phyloP scores from a whole-genome alignment of 2,329 filamentous ascomycete genomes.

The Exophiala sideris region DNA sequence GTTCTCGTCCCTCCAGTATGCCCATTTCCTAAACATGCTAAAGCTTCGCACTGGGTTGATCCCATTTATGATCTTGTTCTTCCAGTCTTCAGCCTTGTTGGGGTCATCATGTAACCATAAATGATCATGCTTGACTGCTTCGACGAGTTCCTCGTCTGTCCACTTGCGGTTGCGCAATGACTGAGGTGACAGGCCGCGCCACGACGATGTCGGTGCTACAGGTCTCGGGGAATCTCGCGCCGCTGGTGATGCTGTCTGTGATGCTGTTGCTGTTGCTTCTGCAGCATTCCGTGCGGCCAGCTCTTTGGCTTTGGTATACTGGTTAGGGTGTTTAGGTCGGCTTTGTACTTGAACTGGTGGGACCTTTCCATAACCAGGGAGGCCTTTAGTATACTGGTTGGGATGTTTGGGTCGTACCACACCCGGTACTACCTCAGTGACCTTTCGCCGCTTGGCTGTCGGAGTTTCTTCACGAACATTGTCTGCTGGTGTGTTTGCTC shows the following conservation, averaged over 20 bases:
- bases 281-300: constrained; percentile 3
- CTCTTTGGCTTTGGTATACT: constrained; percentile 23
- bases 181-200: constrained; percentile 15
- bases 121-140: constrained; percentile 24
- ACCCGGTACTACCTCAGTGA: constrained; percentile 7
- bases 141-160: constrained; percentile 26
- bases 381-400: constrained; percentile 22
- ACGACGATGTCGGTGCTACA: constrained; percentile 3
- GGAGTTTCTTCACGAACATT: constrained; percentile 20
- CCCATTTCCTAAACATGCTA: constrained; percentile 28
- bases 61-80: constrained; percentile 25
- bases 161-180: constrained; percentile 21
- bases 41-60: constrained; percentile 28
- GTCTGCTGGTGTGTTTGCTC: constrained; percentile 15
- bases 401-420: constrained; percentile 22
- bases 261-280: neutral
- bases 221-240: neutral
- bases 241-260: neutral
- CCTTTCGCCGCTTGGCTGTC: constrained; percentile 23
- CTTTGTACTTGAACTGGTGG: neutral
- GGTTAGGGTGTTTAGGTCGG: constrained; percentile 13
- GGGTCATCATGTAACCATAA: constrained; percentile 25
- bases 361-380: neutral
- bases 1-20: constrained; percentile 23
- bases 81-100: constrained; percentile 21